Percentiles rank a stretch among this genome's conserved stretches.
These are phyloP conservation scores for Phanerochaete carnosa DNA, from an alignment of 768 basidiomycete species.

Conservation along the genomic window DNA sequence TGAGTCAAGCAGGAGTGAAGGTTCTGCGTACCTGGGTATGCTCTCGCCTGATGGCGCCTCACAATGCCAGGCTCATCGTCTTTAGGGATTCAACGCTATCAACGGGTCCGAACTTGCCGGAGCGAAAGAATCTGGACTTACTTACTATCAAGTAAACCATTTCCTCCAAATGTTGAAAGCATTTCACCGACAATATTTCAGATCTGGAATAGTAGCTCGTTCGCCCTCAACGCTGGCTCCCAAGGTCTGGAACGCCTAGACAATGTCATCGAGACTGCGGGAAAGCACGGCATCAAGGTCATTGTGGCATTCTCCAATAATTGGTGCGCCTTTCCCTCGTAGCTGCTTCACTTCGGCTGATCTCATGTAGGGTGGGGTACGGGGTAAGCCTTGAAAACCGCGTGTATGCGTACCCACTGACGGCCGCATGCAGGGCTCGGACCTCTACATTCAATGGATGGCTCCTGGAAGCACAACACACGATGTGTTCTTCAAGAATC, in stretches of 20 bases:
- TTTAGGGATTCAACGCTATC: constrained; percentile 39
- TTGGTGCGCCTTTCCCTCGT: constrained; percentile 32
- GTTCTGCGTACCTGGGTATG: constrained; percentile 54
- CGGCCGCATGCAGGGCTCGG: constrained; percentile 27
- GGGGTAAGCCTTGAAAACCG: constrained; percentile 36
- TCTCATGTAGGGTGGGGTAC: constrained; percentile 45
- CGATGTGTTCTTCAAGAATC: constrained; percentile 30
- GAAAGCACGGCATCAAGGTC: constrained; percentile 47
- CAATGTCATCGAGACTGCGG: constrained; percentile 46
- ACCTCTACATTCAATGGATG: constrained; percentile 30
- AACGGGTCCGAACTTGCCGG: constrained; percentile 40
- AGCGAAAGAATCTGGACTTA: constrained; percentile 40
- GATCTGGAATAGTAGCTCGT: constrained; percentile 50
- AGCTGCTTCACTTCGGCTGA: neutral
- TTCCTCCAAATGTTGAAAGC: neutral
- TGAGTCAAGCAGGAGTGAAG: constrained; percentile 46
- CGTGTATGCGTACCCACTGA: neutral
- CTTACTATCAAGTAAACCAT: constrained; percentile 42
- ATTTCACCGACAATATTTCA: constrained; percentile 14
- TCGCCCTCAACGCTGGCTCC: constrained; percentile 48
- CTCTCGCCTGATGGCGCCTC: neutral
- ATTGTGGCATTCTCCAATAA: constrained; percentile 56
- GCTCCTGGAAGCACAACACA: constrained; percentile 21
- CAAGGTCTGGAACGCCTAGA: constrained; percentile 55
- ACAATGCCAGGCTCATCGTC: neutral